phyloP scores from a whole-genome alignment of 2,329 filamentous ascomycete species.

The Diatrype stigma region DNA sequence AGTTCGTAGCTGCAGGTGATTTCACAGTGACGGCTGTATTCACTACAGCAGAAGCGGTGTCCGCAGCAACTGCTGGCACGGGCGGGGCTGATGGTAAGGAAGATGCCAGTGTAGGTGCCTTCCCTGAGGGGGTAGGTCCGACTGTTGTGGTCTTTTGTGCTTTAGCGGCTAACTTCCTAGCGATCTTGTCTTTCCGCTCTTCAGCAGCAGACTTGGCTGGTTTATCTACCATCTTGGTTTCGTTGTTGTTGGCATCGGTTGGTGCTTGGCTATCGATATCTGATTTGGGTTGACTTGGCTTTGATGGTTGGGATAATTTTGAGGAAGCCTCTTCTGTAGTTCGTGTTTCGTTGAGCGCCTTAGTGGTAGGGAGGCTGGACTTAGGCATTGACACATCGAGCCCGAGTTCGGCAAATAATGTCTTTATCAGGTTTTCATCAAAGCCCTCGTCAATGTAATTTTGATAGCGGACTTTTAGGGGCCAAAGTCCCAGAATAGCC shows the following conservation, averaged over 20 bases:
- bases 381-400: constrained; percentile 41
- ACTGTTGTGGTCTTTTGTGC: constrained; percentile 23
- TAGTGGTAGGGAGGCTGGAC: constrained; percentile 7
- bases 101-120: neutral
- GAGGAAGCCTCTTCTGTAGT: constrained; percentile 1
- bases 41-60: neutral
- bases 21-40: neutral
- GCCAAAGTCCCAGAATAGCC: constrained; percentile 61
- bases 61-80: neutral
- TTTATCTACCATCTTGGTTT: constrained; percentile 18
- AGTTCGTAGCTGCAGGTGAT: neutral
- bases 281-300: neutral
- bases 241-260: constrained; percentile 1
- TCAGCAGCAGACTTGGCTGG: constrained; percentile 21
- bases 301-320: constrained; percentile 1
- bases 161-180: constrained; percentile 29
- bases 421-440: constrained; percentile 56
- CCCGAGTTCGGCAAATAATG: constrained; percentile 65
- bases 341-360: constrained; percentile 4
- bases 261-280: neutral
- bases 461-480: constrained; percentile 67
- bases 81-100: neutral
- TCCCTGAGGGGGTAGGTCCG: neutral
- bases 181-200: constrained; percentile 32
- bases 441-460: constrained; percentile 72